These are phyloP conservation scores for Didymella lethalis DNA, from an alignment of 2,329 filamentous ascomycete genomes.

Conservation along the genomic window DNA sequence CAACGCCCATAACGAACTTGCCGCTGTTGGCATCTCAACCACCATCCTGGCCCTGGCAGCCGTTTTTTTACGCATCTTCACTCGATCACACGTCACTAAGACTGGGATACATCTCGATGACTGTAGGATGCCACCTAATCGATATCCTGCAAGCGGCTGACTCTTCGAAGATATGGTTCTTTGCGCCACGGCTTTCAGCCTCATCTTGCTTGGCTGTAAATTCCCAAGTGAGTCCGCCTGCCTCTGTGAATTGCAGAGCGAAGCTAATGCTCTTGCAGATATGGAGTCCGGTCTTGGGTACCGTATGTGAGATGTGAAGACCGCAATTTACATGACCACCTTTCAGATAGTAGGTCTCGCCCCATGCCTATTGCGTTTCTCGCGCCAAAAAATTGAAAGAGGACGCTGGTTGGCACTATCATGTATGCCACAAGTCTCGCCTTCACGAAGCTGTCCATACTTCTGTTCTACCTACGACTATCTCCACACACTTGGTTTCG, in stretches of 20 bases:
- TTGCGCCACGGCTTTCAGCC: conserved; percentile 1
- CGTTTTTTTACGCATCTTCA: conserved; percentile 15
- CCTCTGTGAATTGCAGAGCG: not conserved
- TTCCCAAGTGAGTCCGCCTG: not conserved
- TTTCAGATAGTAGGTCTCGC: conserved; percentile 3
- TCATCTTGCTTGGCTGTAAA: not conserved
- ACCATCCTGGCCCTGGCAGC: conserved; percentile 7
- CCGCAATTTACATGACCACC: conserved; percentile 1
- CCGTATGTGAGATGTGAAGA: conserved; percentile 17
- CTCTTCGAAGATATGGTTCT: not conserved
- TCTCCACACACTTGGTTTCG: conserved; percentile 18
- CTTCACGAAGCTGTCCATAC: conserved; percentile 20
- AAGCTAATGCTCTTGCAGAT: not conserved
- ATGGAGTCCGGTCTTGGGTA: conserved; percentile 20
- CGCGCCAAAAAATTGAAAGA: not conserved
- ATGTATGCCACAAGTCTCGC: conserved; percentile 20
- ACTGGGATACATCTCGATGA: conserved; percentile 14
- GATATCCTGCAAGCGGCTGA: not conserved
- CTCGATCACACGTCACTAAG: conserved; percentile 9
- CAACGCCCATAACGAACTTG: not conserved
- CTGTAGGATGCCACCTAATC: not conserved
- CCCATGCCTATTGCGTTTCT: not conserved
- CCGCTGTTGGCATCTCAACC: conserved; percentile 1
- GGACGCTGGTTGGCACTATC: conserved; percentile 11
- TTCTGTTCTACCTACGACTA: conserved; percentile 11